Conservation (phyloP, 768 basidiomycete species). For the Dioszegia crocea region DNA sequence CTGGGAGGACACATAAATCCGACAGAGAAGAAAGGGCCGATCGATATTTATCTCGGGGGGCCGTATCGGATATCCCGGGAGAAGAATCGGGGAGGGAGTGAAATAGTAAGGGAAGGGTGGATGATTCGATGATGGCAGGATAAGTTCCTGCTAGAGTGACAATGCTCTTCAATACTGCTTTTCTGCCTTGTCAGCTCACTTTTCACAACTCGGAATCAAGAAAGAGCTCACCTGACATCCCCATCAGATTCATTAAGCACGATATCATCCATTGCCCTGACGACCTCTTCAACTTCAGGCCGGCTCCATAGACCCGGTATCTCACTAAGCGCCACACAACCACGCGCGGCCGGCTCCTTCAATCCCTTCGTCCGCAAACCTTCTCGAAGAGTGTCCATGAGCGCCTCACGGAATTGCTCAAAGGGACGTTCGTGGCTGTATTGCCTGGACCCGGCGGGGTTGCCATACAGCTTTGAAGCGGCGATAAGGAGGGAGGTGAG, state of each 20-base stretch:
- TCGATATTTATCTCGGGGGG: slow-evolving; percentile 64
- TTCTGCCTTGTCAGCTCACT: slow-evolving; percentile 20
- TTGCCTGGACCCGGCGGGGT: slow-evolving; percentile 13
- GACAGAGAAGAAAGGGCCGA: slow-evolving; percentile 65
- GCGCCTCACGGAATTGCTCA: slow-evolving; percentile 66
- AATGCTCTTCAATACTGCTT: slow-evolving; percentile 42
- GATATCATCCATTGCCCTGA: slow-evolving; percentile 69
- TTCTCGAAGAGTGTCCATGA: slow-evolving; percentile 50
- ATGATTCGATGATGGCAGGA: slow-evolving; percentile 64
- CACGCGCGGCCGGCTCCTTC: slow-evolving; percentile 27
- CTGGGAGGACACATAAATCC: slow-evolving; percentile 65
- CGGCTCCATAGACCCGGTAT: slow-evolving; percentile 62
- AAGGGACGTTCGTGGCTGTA: slow-evolving; percentile 52
- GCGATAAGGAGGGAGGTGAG: slow-evolving; percentile 53
- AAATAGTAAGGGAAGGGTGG: slow-evolving; percentile 78
- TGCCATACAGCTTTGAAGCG: slow-evolving; percentile 54
- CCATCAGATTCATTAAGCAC: slow-evolving; percentile 59
- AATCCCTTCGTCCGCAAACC: slow-evolving; percentile 37
- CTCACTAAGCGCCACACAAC: slow-evolving; percentile 55
- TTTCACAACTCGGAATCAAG: neutral
- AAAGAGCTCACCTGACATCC: slow-evolving; percentile 47
- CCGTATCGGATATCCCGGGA: slow-evolving; percentile 57
- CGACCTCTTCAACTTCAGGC: slow-evolving; percentile 72
- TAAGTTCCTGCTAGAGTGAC: slow-evolving; percentile 53
- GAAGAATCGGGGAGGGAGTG: slow-evolving; percentile 65